phyloP scores from a whole-genome alignment of 73 alveolate species.

The Paramecium primaurelia region DNA sequence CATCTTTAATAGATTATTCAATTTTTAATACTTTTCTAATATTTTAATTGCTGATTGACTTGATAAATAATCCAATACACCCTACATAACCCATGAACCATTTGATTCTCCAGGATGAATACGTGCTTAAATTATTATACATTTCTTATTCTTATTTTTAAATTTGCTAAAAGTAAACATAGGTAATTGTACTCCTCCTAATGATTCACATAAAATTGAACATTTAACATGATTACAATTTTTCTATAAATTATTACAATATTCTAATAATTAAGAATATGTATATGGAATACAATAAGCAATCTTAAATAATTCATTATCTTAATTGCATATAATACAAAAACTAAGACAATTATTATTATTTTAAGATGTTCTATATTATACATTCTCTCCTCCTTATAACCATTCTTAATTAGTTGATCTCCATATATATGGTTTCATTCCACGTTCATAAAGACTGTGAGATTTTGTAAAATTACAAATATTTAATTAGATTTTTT shows the following conservation, averaged over 20 bases:
- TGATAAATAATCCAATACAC: constrained; percentile 72
- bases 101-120: constrained; percentile 88
- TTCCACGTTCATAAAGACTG: constrained; percentile 77
- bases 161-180: constrained; percentile 71
- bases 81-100: constrained; percentile 79
- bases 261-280: constrained; percentile 66
- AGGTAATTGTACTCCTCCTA: constrained; percentile 79
- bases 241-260: background rate
- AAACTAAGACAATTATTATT: constrained; percentile 15
- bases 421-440: constrained; percentile 54
- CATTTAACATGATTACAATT: constrained; percentile 39
- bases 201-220: constrained; percentile 66
- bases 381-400: constrained; percentile 57
- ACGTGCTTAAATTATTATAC: constrained; percentile 68
- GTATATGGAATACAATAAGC: constrained; percentile 93
- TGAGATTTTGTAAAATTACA: constrained; percentile 81
- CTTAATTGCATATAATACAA: background rate
- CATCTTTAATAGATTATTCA: constrained; percentile 62
- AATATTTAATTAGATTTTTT: constrained; percentile 81
- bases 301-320: constrained; percentile 66
- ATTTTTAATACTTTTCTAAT: constrained; percentile 62
- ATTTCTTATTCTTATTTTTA: constrained; percentile 65
- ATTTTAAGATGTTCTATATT: background rate
- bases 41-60: constrained; percentile 78
- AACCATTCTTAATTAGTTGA: constrained; percentile 4